Evolutionary conservation across 768 basidiomycete species (phyloP).

Genomic region (Xerocomellus dryophilus): DNA sequence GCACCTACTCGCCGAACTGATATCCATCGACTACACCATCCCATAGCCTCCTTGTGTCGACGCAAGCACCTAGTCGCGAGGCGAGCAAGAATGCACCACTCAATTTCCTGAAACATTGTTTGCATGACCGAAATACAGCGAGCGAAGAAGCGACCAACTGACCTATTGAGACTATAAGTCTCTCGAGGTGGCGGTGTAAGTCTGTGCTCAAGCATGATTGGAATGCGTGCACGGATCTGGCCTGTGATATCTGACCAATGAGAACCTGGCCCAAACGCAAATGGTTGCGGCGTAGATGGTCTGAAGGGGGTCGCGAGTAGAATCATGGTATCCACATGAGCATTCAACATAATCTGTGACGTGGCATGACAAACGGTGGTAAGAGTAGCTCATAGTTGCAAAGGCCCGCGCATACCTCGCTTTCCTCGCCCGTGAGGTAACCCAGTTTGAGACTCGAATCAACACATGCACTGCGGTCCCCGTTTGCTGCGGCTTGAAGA

Average conservation of each 20-base stretch:
- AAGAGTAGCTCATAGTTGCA: neutral
- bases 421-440: conserved; percentile 88
- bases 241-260: conserved; percentile 70
- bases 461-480: conserved; percentile 64
- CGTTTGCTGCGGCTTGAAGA: conserved; percentile 73
- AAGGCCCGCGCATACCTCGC: conserved; percentile 50
- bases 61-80: conserved; percentile 65
- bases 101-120: conserved; percentile 50
- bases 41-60: conserved; percentile 78
- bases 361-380: neutral
- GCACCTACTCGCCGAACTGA: conserved; percentile 9
- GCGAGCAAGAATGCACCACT: conserved; percentile 82
- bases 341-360: conserved; percentile 69
- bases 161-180: conserved; percentile 93
- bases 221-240: conserved; percentile 76
- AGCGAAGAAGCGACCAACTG: conserved; percentile 23
- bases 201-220: conserved; percentile 84
- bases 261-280: conserved; percentile 70
- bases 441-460: conserved; percentile 78
- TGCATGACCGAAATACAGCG: neutral
- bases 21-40: conserved; percentile 51
- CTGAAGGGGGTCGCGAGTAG: conserved; percentile 88
- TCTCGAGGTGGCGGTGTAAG: conserved; percentile 91
- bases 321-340: conserved; percentile 80
- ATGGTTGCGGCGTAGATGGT: conserved; percentile 58